Conservation (phyloP, 352 stramenopile genomes). For the Globisporangium heterothallicum region DNA sequence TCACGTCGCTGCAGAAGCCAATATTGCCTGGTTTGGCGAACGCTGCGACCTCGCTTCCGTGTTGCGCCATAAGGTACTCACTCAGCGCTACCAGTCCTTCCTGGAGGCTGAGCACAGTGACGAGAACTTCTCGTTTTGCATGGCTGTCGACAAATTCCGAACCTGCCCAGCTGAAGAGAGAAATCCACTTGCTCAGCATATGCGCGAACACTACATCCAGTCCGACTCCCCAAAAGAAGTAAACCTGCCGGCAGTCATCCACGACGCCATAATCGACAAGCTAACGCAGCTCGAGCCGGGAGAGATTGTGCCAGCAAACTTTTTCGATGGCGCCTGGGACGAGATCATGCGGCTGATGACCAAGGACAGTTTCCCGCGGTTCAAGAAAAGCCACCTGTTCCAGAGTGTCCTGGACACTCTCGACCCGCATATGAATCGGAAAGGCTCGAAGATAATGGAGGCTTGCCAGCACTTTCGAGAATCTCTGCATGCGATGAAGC, state of each 20-base stretch:
- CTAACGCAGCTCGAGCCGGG: conserved; percentile 20
- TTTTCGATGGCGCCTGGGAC: conserved; percentile 57
- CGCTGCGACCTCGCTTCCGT: conserved; percentile 59
- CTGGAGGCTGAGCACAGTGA: conserved; percentile 70
- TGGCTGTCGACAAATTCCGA: conserved; percentile 60
- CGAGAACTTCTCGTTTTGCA: conserved; percentile 74
- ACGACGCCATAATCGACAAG: conserved; percentile 31
- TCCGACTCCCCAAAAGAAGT: conserved; percentile 56
- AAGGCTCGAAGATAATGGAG: conserved; percentile 54
- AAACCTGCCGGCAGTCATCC: conserved; percentile 61
- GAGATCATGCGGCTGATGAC: conserved; percentile 82
- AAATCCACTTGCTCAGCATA: conserved; percentile 28
- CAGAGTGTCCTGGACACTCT: conserved; percentile 56
- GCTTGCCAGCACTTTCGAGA: conserved; percentile 73
- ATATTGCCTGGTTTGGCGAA: conserved; percentile 74
- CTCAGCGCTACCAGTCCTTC: conserved; percentile 57
- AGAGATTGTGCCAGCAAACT: conserved; percentile 23
- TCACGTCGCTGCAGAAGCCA: conserved; percentile 49
- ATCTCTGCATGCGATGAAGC: conserved; percentile 52
- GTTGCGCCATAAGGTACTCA: conserved; percentile 51
- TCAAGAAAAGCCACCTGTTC: conserved; percentile 72
- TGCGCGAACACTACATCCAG: conserved; percentile 56
- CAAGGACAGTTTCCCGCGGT: conserved; percentile 75
- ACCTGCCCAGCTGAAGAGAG: conserved; percentile 19
- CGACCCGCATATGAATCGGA: conserved; percentile 56